Conservation (phyloP, 2,329 filamentous ascomycete genomes). For the Ophiostoma ips region DNA sequence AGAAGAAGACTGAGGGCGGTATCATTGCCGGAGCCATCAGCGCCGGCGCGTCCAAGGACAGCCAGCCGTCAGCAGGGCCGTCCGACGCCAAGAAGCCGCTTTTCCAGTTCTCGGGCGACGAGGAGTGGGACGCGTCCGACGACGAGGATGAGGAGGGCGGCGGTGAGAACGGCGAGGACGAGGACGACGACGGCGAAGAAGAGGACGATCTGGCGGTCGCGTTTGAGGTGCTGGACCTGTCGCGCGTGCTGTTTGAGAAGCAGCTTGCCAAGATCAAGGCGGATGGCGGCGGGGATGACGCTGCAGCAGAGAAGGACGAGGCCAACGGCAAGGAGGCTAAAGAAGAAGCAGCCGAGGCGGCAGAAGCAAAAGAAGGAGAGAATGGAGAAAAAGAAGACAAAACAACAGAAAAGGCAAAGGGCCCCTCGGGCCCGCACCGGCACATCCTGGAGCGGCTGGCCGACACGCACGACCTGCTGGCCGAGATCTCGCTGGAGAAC, state of each 20-base stretch:
- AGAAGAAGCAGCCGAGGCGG: slow-evolving; percentile 15
- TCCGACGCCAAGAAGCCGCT: slow-evolving; percentile 52
- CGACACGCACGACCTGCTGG: slow-evolving; percentile 85
- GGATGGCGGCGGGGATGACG: slow-evolving; percentile 13
- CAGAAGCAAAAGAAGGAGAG: slow-evolving; percentile 29
- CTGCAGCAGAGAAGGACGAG: slow-evolving; percentile 19
- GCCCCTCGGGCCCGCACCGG: slow-evolving; percentile 26
- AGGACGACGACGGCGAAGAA: slow-evolving; percentile 43
- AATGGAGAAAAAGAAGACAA: not conserved
- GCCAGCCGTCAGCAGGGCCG: slow-evolving; percentile 14
- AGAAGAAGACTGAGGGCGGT: slow-evolving; percentile 30
- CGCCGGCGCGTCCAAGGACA: slow-evolving; percentile 7
- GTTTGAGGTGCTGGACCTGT: slow-evolving; percentile 72
- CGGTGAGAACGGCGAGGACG: slow-evolving; percentile 23
- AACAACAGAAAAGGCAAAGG: slow-evolving; percentile 15
- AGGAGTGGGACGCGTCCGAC: slow-evolving; percentile 79
- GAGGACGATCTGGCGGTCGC: slow-evolving; percentile 65
- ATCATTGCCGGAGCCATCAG: slow-evolving; percentile 27
- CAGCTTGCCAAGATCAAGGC: slow-evolving; percentile 27
- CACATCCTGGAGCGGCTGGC: slow-evolving; percentile 75
- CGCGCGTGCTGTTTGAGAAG: slow-evolving; percentile 51
- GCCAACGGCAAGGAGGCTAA: slow-evolving; percentile 20
- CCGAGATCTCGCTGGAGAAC: slow-evolving; percentile 94
- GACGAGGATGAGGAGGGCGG: slow-evolving; percentile 37
- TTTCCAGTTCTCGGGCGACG: slow-evolving; percentile 88